Evolutionary conservation across 2,329 filamentous ascomycete species (phyloP).

Genomic region (Aspergillus ruber): DNA sequence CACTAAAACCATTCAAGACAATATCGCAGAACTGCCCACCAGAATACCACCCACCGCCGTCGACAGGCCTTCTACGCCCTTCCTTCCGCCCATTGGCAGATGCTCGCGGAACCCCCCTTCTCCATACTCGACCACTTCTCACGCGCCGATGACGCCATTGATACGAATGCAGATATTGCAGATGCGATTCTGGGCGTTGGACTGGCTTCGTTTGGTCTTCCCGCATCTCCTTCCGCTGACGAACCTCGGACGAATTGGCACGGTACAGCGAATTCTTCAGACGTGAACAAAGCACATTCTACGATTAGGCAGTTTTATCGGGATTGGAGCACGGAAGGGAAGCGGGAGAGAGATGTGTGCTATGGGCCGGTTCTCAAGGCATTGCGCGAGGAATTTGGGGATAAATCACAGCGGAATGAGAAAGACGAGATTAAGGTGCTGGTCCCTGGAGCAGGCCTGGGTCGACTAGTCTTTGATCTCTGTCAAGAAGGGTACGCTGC

Average conservation of each 20-base stretch:
- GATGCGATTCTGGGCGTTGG: slow-evolving; percentile 68
- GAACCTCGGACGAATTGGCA: slow-evolving; percentile 56
- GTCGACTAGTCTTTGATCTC: slow-evolving; percentile 82
- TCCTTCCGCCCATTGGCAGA: slow-evolving; percentile 72
- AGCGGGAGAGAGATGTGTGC: slow-evolving; percentile 65
- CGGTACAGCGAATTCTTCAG: slow-evolving; percentile 61
- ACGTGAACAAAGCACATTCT: slow-evolving; percentile 86
- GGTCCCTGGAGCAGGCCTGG: slow-evolving; percentile 84
- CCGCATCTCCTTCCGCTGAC: slow-evolving; percentile 29
- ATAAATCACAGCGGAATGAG: slow-evolving; percentile 25
- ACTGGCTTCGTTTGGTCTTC: slow-evolving; percentile 60
- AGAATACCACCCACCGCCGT: slow-evolving; percentile 83
- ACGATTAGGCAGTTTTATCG: slow-evolving; percentile 91
- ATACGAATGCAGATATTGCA: slow-evolving; percentile 76
- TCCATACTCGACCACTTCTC: slow-evolving; percentile 72
- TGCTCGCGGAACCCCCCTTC: slow-evolving; percentile 76
- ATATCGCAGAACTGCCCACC: slow-evolving; percentile 78
- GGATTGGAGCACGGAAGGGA: slow-evolving; percentile 82
- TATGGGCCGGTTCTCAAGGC: slow-evolving; percentile 67
- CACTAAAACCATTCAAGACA: slow-evolving; percentile 48
- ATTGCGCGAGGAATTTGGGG: slow-evolving; percentile 47
- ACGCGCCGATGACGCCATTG: slow-evolving; percentile 78
- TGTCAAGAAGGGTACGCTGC: slow-evolving; percentile 64
- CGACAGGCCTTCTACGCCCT: slow-evolving; percentile 91
- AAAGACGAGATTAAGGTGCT: slow-evolving; percentile 58